Base-by-base conservation (phyloP, 2,329 filamentous ascomycete species). In the Botryosphaeria agaves region DNA sequence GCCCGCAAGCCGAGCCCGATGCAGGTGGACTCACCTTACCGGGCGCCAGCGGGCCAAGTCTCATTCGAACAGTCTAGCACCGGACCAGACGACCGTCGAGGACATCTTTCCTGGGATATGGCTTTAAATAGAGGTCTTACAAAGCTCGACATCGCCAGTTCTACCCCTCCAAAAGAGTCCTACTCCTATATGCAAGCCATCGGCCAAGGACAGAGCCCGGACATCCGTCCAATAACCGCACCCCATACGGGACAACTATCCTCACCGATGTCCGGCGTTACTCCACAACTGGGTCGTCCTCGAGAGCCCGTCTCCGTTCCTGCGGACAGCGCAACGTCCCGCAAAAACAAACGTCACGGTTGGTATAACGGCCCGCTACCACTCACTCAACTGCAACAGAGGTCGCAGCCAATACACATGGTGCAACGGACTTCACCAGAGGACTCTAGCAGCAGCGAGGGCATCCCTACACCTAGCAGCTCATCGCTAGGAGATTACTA, bases 1-100 rank as follows among this genome's bases (percentile, higher is more conserved):
- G 72, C 76, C 29, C 70, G 76, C 28, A 66, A 67, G 32, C 62
- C 70, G 2, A 84, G 80, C 31, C 80, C 83, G 0, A 85, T 89
- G 80, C 69, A 78, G 45, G 56, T 84, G 7, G 82, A 92, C 40
- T 45, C 55, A 25, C 59, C 59, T 3, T 49, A 19, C 50, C 67
- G 42, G 31, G 55, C 37, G 19, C 55, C 35, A 41, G 55, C 48
- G 53, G 53, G 30, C 40, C 15, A 57, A 11, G 31, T 54, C 0
- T 39, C 52, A 9, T 17, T 30, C 8, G 36, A 36, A 9, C 15
- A 12, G 14, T 25, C 20, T 7, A 31, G 31, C 7, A 30, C 33
- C 12, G 42, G 40, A 8, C 45, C 40, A 4, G 62, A 69, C 5
- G 62, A 68, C 6, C 56, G 62, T 19, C 59, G 66, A 18, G 62